Percentiles rank a stretch among this genome's conserved stretches.
Evolutionary conservation across 1,284 basidiomycete genomes (phyloP).

Genomic region (Boletus mariae): DNA sequence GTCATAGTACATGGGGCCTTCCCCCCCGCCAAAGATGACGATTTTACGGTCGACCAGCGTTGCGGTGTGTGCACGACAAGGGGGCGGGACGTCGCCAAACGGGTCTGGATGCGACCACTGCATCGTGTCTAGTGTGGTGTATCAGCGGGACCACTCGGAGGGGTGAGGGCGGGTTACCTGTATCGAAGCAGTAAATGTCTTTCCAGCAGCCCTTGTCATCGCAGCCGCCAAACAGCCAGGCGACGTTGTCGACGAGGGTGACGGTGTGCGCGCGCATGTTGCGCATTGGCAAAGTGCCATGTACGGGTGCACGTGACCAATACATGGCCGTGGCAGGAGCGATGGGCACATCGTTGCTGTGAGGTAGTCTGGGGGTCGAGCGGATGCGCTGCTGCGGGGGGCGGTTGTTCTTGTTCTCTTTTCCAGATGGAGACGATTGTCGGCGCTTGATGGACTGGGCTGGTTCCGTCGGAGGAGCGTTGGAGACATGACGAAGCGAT

Average conservation of each 20-base stretch:
- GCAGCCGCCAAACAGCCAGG: constrained; percentile 89
- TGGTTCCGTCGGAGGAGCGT: constrained; percentile 15
- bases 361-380: constrained; percentile 50
- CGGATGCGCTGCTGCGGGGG: constrained; percentile 34
- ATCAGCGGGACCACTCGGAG: not conserved
- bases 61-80: constrained; percentile 84
- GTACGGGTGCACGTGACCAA: constrained; percentile 82
- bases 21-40: constrained; percentile 84
- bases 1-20: constrained; percentile 74
- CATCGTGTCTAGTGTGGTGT: constrained; percentile 68
- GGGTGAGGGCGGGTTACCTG: constrained; percentile 45
- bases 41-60: constrained; percentile 81
- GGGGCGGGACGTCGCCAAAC: constrained; percentile 72
- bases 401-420: constrained; percentile 20
- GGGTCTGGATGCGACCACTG: constrained; percentile 82
- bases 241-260: constrained; percentile 76
- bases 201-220: constrained; percentile 75
- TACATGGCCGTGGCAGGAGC: constrained; percentile 71
- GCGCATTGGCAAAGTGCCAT: constrained; percentile 70
- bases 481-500: constrained; percentile 28
- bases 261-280: constrained; percentile 82
- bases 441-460: constrained; percentile 26
- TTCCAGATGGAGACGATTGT: constrained; percentile 29
- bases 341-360: constrained; percentile 51
- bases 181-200: constrained; percentile 85